Evolutionary conservation across 371 early-diverging fungal genomes (phyloP).

Genomic region (Mucor piriformis): DNA sequence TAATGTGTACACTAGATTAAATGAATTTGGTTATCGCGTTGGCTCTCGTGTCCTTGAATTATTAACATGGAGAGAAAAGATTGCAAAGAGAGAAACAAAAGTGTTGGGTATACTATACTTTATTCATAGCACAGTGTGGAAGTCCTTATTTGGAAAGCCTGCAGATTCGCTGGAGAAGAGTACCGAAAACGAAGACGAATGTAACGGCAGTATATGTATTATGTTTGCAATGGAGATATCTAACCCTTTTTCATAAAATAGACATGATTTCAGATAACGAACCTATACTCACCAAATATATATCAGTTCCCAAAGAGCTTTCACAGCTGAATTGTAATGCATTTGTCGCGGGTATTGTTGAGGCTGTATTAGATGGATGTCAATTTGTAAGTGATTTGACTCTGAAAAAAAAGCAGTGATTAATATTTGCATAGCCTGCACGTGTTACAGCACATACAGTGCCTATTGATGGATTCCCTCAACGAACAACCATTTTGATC

Average conservation of each 20-base stretch:
- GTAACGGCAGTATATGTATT: constrained; percentile 41
- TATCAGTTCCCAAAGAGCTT: constrained; percentile 92
- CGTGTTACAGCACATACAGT: constrained; percentile 94
- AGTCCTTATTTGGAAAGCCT: constrained; percentile 88
- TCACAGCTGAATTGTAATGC: constrained; percentile 90
- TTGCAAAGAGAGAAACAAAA: constrained; percentile 83
- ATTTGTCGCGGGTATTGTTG: constrained; percentile 94
- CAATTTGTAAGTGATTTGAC: constrained; percentile 77
- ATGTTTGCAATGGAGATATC: neutral
- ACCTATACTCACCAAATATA: constrained; percentile 82
- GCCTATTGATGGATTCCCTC: constrained; percentile 87
- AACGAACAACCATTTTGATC: constrained; percentile 91
- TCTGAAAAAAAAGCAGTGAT: neutral
- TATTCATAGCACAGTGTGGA: constrained; percentile 93
- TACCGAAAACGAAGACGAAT: constrained; percentile 95
- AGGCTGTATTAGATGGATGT: constrained; percentile 88
- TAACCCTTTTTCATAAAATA: constrained; percentile 24
- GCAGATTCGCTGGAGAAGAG: constrained; percentile 94
- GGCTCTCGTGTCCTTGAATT: constrained; percentile 88
- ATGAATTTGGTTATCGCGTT: constrained; percentile 92
- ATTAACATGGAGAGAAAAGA: constrained; percentile 84
- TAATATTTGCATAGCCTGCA: constrained; percentile 71
- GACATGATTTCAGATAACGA: constrained; percentile 98
- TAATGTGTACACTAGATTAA: constrained; percentile 57
- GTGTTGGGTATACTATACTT: constrained; percentile 87